Evolutionary conservation across 1,139 yeast species (phyloP), one percentile per base, ranked within the genome.

Genomic region (Saccharomyces hybrid): DNA sequence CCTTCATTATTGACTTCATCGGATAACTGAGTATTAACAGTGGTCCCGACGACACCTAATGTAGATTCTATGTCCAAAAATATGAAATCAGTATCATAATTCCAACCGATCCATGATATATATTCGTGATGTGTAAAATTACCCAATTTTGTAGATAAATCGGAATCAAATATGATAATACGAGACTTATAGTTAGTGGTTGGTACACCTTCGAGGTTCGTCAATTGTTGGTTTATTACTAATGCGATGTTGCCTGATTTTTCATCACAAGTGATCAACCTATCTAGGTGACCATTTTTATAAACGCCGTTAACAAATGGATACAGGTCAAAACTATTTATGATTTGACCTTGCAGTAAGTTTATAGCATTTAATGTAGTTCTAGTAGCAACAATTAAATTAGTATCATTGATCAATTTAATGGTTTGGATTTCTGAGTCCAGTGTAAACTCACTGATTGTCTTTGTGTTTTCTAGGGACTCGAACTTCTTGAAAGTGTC

Each of bases 391-490:
- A 85, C 80, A 8, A 88, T 75, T 58, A 90, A 74, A 59, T 80
- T 74, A 52, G 80, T 76, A 42, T 80, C 87, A 16, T 64, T 62
- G n/a, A 74, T 67, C 20, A 80, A 64, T 49, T 71, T 68, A 48
- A 83, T 65, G 1, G 82, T 72, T 61, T 90, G 79, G 50, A 88
- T 81, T 53, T 85, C 79, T 0, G 95, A 80, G 9, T 88, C 93
- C 1, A 86, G 75, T 48, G 87, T 73, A 50, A 86, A 77, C 4
- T 65, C 68, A 34, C 57, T 61, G 25, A 52, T 46, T 26, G 51
- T 54, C 26, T 70, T 67, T 14, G 68, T 71, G 28, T 71, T 66
- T 4, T 61, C 59, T 9, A 55, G 31, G 32, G 64, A 64, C 32
- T 77, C 75, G 30, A 80, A 71, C 56, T 78, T 76, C 56, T 78